Evolutionary conservation across 352 stramenopile species (phyloP), one percentile per base, ranked within the genome.

Genomic region (Phytophthora sansomeana): DNA sequence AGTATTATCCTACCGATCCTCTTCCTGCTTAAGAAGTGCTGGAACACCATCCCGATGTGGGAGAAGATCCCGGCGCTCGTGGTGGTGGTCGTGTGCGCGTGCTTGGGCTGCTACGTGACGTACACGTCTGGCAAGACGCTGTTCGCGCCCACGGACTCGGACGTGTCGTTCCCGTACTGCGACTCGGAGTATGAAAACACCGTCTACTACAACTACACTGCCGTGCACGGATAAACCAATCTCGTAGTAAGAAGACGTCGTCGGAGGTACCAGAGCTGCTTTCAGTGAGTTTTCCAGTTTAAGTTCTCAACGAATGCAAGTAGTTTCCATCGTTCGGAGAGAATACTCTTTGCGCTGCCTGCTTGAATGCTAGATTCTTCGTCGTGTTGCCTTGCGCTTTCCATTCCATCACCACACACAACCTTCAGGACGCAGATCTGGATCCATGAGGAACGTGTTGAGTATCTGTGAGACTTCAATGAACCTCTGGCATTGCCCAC

Each of bases 1-100:
- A 87, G 77, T 66, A 85, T 87, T 30, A 80, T 87, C 38, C 58
- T 89, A 26, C 80, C 80, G 11, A 80, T 81, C 9, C 43, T 77
- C 5, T 69, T 85, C 63, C 81, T 84, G 69, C 56, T 89, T 16
- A 81, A 82, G 58, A 82, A 81, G 59, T 66, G 73, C 32, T 84
- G 75, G 77, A 54, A 39, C 6, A 63, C 51, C n/a, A 58, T 87
- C 11, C 54, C 67, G 14, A 55, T 80, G 33, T 67, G 70, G 16
- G 74, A 85, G 59, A 79, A 85, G 59, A 72, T 81, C 50, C 63
- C 64, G 0, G 61, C 53, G 35, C 49, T 68, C 13, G 16, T 77
- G 11, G 65, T 78, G 39, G 46, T 82, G 6, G 50, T 77, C 0
- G 63, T 84, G 21, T 84, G 75, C 44, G 63, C 53, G 5, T 61